Base-by-base conservation (phyloP, 2,329 filamentous ascomycete species). In the Hypoxylon sp. region DNA sequence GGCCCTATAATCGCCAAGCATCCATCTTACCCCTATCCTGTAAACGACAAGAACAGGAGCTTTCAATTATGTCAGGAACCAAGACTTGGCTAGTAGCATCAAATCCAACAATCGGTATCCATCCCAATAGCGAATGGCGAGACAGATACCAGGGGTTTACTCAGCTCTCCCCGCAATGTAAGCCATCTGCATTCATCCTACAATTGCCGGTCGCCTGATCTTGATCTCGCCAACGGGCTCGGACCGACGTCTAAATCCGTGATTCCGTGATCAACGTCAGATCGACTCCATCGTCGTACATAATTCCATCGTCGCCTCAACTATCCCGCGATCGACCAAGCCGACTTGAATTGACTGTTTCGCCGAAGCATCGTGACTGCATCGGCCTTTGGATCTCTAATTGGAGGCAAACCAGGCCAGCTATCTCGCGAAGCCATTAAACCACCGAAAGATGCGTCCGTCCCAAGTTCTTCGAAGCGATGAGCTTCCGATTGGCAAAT, bases 401-500 rank as follows among this genome's bases (percentile, higher is more conserved):
- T 23, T 21, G 12, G 4, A 16, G 27, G 15, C 6, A 41, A 35
- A 12, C n/a, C 6, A 13, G 16, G 29, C 15, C 13, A 9, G 7
- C 8, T 21, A 7, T 12, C 25, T 9, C 11, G 11, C 9, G 9
- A 34, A 30, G 16, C 26, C 11, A 9, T 27, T 32, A 15, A 16
- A n/a, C 25, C 4, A 23, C 25, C 4, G 16, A 31, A 34, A 42
- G 12, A 55, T 58, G 55, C 55, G 40, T 34, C 47, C 55, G n/a
- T 49, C 55, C 0, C 55, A 43, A 23, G 27, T 52, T 30, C 51
- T 58, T 31, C 51, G 51, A 47, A 42, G 43, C 25, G 8, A 15
- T 5, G 55, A 55, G 26, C 17, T 43, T 12, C 55, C 51, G 6
- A 52, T 58, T 27, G 55, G 55, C 4, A 58, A 58, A 58, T 52